These are phyloP conservation scores for Nyssa sinensis DNA, from an alignment of 148 eudicot genomes.

Conservation along the genomic window DNA sequence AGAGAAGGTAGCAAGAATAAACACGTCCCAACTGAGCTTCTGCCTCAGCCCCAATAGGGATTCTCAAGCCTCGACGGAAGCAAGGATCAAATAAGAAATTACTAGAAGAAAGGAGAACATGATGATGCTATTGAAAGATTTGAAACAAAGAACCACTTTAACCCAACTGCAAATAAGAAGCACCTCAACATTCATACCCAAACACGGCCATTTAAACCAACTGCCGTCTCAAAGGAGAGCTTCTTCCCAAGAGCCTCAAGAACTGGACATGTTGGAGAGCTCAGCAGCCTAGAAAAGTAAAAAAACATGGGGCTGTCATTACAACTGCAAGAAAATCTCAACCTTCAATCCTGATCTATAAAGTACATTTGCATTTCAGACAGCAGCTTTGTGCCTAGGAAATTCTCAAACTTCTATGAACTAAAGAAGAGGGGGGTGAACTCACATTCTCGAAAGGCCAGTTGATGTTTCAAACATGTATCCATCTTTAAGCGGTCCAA, in stretches of 20 bases:
- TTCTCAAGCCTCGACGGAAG: neutral
- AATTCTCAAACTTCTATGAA: neutral
- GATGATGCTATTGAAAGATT: neutral
- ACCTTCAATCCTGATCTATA: neutral
- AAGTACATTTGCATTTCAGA: neutral
- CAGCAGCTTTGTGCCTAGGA: neutral
- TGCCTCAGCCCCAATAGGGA: neutral
- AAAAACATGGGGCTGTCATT: neutral
- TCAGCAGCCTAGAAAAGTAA: conserved; percentile 57
- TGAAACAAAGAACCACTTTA: neutral
- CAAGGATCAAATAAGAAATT: no score
- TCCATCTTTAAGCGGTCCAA: conserved; percentile 91
- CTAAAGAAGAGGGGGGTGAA: conserved; percentile 9
- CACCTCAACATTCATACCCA: conserved; percentile 60
- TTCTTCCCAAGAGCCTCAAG: conserved; percentile 90
- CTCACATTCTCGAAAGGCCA: conserved; percentile 89
- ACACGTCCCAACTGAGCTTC: neutral
- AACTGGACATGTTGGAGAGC: conserved; percentile 79
- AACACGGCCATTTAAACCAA: conserved; percentile 90
- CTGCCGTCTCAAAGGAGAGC: conserved; percentile 88
- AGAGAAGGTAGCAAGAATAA: neutral
- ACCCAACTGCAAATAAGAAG: conserved; percentile 8
- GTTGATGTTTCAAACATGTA: conserved; percentile 88
- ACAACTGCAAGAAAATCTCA: conserved; percentile 6
- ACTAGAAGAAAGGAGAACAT: no score